Conservation (phyloP, 2,329 filamentous ascomycete genomes). For the Elsinoe necatrix region DNA sequence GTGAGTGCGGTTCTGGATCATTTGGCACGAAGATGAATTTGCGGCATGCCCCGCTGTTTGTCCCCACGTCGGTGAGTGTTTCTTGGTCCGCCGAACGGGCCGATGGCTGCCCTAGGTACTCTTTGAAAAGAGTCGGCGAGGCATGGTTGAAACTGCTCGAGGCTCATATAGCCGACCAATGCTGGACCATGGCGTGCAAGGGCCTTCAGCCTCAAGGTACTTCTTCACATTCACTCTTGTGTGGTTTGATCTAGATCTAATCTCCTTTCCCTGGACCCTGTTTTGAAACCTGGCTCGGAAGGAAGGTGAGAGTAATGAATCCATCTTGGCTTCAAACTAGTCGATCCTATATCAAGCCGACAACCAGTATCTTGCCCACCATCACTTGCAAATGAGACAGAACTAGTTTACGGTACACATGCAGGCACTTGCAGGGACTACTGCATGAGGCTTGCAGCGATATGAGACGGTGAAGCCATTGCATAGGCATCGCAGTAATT, state of each 20-base stretch:
- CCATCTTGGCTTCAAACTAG: neutral
- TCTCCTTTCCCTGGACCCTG: neutral
- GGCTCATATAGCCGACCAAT: constrained; percentile 4
- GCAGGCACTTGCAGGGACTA: neutral
- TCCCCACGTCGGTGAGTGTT: constrained; percentile 1
- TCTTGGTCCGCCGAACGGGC: constrained; percentile 2
- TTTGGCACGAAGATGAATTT: constrained; percentile 1
- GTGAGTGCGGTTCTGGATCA: neutral
- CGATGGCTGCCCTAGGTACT: neutral
- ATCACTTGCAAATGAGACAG: neutral
- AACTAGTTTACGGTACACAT: neutral
- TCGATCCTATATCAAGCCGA: neutral
- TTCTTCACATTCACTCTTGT: neutral
- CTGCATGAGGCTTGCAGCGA: neutral
- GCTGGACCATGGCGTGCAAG: neutral
- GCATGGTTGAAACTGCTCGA: neutral
- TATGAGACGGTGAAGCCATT: constrained; percentile 4
- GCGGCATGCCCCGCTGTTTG: neutral
- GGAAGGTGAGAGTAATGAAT: neutral
- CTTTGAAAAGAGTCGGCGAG: neutral
- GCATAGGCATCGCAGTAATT: neutral
- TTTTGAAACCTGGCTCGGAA: neutral
- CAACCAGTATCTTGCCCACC: neutral
- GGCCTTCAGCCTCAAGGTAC: neutral
- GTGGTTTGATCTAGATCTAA: neutral